Conservation (phyloP, 2,329 filamentous ascomycete genomes). For the Phialophora macrospora region DNA sequence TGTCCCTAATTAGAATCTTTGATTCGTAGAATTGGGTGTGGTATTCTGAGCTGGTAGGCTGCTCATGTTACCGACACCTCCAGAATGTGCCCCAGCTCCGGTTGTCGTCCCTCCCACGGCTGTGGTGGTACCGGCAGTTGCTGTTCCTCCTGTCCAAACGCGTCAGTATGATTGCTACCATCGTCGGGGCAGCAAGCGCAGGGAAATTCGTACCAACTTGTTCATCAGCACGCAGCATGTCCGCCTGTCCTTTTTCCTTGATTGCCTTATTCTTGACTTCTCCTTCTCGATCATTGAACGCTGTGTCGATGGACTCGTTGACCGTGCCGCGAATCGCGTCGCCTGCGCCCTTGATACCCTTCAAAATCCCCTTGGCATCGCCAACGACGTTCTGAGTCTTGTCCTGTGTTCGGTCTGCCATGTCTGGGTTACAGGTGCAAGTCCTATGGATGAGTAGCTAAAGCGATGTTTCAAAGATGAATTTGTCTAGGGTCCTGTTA, state of each 20-base stretch:
- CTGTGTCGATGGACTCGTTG: slow-evolving; percentile 31
- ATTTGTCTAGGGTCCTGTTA: not conserved
- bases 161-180: not conserved
- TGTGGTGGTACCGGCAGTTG: slow-evolving; percentile 11
- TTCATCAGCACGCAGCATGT: slow-evolving; percentile 25
- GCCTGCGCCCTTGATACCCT: slow-evolving; percentile 33
- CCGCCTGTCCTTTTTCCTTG: slow-evolving; percentile 31
- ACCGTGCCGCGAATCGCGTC: slow-evolving; percentile 33
- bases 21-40: slow-evolving; percentile 19
- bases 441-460: not conserved
- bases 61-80: slow-evolving; percentile 31
- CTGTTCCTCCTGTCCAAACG: slow-evolving; percentile 14
- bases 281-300: slow-evolving; percentile 30
- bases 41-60: slow-evolving; percentile 22
- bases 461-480: not conserved
- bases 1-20: slow-evolving; percentile 22
- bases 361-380: slow-evolving; percentile 29
- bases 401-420: slow-evolving; percentile 31
- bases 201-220: slow-evolving; percentile 13
- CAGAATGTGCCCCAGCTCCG: slow-evolving; percentile 30
- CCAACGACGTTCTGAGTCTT: slow-evolving; percentile 21
- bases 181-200: not conserved
- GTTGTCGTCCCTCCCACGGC: slow-evolving; percentile 24
- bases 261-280: slow-evolving; percentile 26
- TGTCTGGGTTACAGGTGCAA: not conserved